Evolutionary conservation across 768 basidiomycete species (phyloP).

Genomic region (Leccinum longicurvipes): DNA sequence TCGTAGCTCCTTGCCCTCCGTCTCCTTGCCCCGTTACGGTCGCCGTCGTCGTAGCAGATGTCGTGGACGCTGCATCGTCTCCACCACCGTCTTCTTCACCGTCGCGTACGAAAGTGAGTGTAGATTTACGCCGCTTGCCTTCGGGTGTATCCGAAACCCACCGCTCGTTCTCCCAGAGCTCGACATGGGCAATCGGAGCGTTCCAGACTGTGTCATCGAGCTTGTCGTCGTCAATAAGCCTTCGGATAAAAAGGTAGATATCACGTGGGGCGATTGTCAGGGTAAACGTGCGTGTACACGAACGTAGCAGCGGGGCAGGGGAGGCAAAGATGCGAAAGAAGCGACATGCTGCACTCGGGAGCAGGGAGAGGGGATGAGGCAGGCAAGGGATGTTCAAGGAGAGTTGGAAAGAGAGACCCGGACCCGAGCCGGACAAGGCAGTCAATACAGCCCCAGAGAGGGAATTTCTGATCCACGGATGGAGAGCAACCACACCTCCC

Average conservation of each 20-base stretch:
- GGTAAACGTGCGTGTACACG: neutral
- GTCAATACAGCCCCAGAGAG: constrained; percentile 1
- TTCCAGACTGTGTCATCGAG: neutral
- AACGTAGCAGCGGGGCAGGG: neutral
- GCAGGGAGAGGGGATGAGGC: neutral
- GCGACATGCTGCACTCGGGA: neutral
- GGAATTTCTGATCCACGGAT: constrained; percentile 3
- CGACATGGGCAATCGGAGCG: neutral
- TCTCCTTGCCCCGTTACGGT: neutral
- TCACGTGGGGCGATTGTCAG: neutral
- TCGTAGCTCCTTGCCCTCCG: neutral
- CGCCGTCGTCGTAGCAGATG: neutral
- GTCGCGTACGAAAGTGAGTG: neutral
- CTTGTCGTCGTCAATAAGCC: neutral
- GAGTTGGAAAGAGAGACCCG: constrained; percentile 18
- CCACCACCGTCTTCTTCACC: neutral
- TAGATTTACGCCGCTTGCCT: neutral
- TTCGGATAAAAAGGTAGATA: neutral
- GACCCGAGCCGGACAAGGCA: constrained; percentile 10
- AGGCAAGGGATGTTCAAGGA: constrained; percentile 8
- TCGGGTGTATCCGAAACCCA: neutral
- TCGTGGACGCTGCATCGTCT: neutral
- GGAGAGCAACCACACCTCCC: constrained; percentile 13
- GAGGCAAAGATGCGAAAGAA: neutral
- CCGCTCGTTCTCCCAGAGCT: neutral